Evolutionary conservation across 169 alveolate species (phyloP).

Genomic region (Eimeria praecox): DNA sequence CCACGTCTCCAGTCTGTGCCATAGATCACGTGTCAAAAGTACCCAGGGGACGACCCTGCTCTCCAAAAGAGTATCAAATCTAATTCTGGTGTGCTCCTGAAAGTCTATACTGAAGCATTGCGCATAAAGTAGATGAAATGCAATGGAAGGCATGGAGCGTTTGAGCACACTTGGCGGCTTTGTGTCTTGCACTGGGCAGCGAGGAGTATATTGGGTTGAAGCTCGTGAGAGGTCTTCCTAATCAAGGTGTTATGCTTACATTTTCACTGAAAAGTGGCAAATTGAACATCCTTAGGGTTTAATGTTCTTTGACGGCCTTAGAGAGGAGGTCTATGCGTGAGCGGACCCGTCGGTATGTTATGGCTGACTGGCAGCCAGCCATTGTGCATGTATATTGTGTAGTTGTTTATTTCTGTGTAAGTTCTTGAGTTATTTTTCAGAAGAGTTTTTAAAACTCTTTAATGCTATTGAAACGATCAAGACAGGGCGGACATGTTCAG

Average conservation of each 20-base stretch:
- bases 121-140: neutral
- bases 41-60: neutral
- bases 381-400: neutral
- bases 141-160: neutral
- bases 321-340: neutral
- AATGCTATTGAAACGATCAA: neutral
- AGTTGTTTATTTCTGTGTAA: neutral
- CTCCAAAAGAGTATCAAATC: neutral
- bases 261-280: neutral
- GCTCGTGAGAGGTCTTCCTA: neutral
- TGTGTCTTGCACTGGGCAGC: neutral
- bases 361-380: constrained; percentile 18
- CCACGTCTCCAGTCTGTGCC: neutral
- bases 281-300: neutral
- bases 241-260: neutral
- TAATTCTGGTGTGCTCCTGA: neutral
- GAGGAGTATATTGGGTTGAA: neutral
- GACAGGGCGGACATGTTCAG: neutral
- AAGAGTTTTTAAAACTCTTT: neutral
- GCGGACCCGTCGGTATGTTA: neutral
- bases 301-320: neutral
- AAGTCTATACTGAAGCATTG: neutral
- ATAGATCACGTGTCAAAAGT: neutral
- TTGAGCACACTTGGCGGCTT: neutral
- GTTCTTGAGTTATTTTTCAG: neutral